Base-by-base conservation (phyloP, 1,284 basidiomycete genomes). In the Ustanciosporium gigantosporum region DNA sequence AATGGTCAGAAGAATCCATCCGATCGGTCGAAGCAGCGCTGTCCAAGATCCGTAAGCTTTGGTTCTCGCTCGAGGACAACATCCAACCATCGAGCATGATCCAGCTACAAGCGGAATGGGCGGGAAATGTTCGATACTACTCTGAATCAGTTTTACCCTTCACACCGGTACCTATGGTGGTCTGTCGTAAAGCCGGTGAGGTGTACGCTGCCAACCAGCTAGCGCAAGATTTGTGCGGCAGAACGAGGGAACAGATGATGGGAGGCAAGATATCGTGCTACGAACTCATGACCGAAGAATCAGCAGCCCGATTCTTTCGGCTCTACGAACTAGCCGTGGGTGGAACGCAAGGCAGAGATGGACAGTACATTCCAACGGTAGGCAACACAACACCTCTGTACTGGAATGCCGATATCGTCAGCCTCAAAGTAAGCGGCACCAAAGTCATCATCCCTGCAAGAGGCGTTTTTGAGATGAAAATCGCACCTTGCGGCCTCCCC, bases 401-500 rank as follows among this genome's bases (percentile, higher is more conserved):
- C 34, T 65, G 60, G 60, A 43, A 65, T 31, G 60, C 60, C n/a
- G 55, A 65, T 31, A 58, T 65, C 25, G 40, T 65, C 15, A 41
- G 35, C 3, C 44, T 24, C 17, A 47, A 46, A 7, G 35, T 15
- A 6, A 41, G 47, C 19, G 50, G 46, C 1, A 40, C 36, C 14
- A 14, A 21, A 9, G 31, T 41, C 7, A 44, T 59, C 21, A 2
- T 58, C 16, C 43, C 49, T 2, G 48, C 55, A 6, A 31, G 55
- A 6, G 60, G 55, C 37, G 39, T 65, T 17, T 65, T 65, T 36
- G 60, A 65, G 55, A 65, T 65, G 60, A 65, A 59, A 41, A 65
- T 65, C 21, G 60, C 60, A n/a, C 60, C 60, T 11, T 65, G 60
- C 17, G 60, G 60, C 13, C 55, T 65, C 23, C 60, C 60, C n/a